Evolutionary conservation across 2,329 filamentous ascomycete genomes (phyloP).

Genomic region (Aspergillus chevalieri): DNA sequence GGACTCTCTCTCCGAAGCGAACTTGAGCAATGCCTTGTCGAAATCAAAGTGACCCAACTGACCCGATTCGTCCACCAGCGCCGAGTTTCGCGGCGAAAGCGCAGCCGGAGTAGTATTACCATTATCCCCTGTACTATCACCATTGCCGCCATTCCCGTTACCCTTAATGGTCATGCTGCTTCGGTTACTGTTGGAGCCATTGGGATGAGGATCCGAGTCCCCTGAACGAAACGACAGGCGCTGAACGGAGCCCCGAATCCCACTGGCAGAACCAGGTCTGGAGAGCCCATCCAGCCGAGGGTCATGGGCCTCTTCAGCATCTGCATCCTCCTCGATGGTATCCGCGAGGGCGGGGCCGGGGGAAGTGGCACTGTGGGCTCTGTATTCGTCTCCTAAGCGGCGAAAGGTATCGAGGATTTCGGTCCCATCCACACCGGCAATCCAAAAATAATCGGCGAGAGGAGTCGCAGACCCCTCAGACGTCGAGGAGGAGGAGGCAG

Average conservation of each 20-base stretch:
- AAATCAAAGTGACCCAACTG: constrained; percentile 55
- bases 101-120: not conserved
- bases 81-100: constrained; percentile 30
- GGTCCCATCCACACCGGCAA: constrained; percentile 45
- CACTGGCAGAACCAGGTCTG: constrained; percentile 33
- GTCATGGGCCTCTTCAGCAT: constrained; percentile 47
- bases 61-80: constrained; percentile 56
- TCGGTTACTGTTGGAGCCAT: constrained; percentile 54
- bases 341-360: constrained; percentile 43
- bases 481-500: constrained; percentile 15
- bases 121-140: not conserved
- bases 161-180: constrained; percentile 58
- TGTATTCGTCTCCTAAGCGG: constrained; percentile 38
- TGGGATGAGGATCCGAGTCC: constrained; percentile 34
- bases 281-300: constrained; percentile 26
- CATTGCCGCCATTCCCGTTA: constrained; percentile 23
- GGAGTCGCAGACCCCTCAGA: constrained; percentile 45
- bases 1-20: constrained; percentile 87
- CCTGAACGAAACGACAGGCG: constrained; percentile 46
- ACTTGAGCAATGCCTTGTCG: constrained; percentile 86
- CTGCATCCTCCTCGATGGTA: constrained; percentile 56
- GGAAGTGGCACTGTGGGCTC: constrained; percentile 28
- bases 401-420: constrained; percentile 41
- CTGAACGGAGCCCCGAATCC: constrained; percentile 36
- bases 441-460: constrained; percentile 63